Base-by-base conservation (phyloP, 345 rosid genomes). In the Adansonia digitata region DNA sequence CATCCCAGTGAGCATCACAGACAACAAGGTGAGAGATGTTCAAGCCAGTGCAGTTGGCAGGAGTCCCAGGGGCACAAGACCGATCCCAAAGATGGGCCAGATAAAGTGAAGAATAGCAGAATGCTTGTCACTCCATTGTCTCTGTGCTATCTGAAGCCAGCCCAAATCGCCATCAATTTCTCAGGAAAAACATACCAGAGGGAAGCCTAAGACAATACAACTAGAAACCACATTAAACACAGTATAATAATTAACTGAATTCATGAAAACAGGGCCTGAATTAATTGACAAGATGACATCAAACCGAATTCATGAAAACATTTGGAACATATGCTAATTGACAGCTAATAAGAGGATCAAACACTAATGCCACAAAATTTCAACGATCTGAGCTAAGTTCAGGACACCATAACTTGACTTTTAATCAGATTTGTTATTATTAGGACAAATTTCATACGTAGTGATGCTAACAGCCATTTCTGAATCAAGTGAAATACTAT, bases 61-160 rank as follows among this genome's bases (percentile, higher is more conserved):
- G 71, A 78, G 77, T 56, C 57, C 52, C 63, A 53, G 60, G 42
- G 27, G 53, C 20, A 34, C 55, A 1, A 82, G 84, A 76, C 83
- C 78, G 4, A 76, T 84, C 53, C 88, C 91, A 9, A 86, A 72
- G 83, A 81, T 88, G 13, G 91, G 90, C 12, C 91, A 89, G 84
- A 80, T 89, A 43, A 89, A 87, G 81, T 79, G 81, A 12, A 86
- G 81, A 63, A 87, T 89, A 8, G 91, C 88, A 8, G 87, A 83
- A 57, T 22, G 90, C 88, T 52, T 82, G 86, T 22, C 79, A 85
- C 46, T 88, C 89, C 75, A 79, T 88, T 37, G 83, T 84, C 64
- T 80, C 89, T 7, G 77, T 66, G 60, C 78, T 88, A 10, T 82
- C 88, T 13, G 78, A 64, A 78, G 85, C 89, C 43, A 61, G 86